phyloP scores from a whole-genome alignment of 129 eudicot species.

The carrot (Daucus carota) region DNA sequence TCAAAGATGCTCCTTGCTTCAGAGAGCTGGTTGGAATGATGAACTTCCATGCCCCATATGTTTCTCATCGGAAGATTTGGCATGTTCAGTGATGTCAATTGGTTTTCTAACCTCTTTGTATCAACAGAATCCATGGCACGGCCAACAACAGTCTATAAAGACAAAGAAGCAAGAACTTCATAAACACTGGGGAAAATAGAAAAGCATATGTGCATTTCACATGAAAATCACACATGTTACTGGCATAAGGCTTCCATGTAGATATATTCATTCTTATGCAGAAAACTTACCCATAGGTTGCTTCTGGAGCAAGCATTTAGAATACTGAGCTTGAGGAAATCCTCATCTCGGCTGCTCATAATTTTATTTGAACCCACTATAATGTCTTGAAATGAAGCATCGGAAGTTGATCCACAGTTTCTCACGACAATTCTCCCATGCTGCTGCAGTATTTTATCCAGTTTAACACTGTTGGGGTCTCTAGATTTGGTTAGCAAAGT shows the following conservation, averaged over 20 bases:
- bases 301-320: constrained; percentile 43
- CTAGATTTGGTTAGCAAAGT: neutral
- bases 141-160: constrained; percentile 49
- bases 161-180: neutral
- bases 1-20: constrained; percentile 56
- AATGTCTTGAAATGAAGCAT: constrained; percentile 47
- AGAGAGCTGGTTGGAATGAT: constrained; percentile 30
- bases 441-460: constrained; percentile 41
- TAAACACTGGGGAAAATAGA: neutral
- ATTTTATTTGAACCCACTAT: constrained; percentile 22
- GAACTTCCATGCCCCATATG: constrained; percentile 63
- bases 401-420: constrained; percentile 52
- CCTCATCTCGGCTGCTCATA: constrained; percentile 44
- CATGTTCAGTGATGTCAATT: constrained; percentile 37
- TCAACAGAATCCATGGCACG: constrained; percentile 37
- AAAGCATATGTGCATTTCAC: neutral
- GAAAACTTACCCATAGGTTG: constrained; percentile 55
- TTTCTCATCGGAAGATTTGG: constrained; percentile 39
- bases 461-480: constrained; percentile 13
- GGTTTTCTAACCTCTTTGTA: constrained; percentile 28
- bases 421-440: constrained; percentile 46
- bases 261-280: neutral
- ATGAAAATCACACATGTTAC: neutral
- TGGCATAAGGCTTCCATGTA: neutral
- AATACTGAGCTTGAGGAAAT: constrained; percentile 40